Base-by-base conservation (phyloP, 768 basidiomycete genomes). In the Termitomyces sp. region DNA sequence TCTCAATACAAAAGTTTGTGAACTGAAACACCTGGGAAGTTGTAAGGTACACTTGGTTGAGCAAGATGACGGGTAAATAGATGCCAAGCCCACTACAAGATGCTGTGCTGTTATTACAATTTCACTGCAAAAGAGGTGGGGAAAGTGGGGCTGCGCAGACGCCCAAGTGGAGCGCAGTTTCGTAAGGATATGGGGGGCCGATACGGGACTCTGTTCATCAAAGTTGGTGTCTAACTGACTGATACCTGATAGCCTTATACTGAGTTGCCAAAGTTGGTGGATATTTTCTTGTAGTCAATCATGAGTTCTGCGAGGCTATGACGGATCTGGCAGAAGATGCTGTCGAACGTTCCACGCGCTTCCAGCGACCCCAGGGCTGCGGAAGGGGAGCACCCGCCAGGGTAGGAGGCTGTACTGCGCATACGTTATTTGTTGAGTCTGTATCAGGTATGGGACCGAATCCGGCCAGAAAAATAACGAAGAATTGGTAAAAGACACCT, bases 301-400 rank as follows among this genome's bases (percentile, higher is more conserved):
- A 25, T 23, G 23, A 5, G 14, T n/a, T 34, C 14, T 23, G 32
- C 16, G 11, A 47, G n/a, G n/a, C n/a, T n/a, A n/a, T n/a, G n/a
- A n/a, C 10, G 28, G 32, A 48, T 30, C 45, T 46, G 45, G 27
- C 44, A 46, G 27, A 28, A 28, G 34, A 5, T 37, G 27, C 10
- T 23, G 39, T n/a, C n/a, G 11, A 32, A 25, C 48, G 16, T 49
- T 50, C 48, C 55, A 43, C 11, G 45, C 21, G 37, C 23, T 19
- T 56, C 23, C 41, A 50, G 32, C 28, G 54, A 14, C 32, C 40
- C 49, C 55, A 44, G 25, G 55, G 48, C 32, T 50, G 55, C 16
- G 27, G 19, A 17, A 7, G n/a, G 25, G 21, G 34, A 53, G 30
- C 21, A 30, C 42, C 37, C 16, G 23, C 34, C 35, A 19, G 23